Evolutionary conservation across 345 rosid genomes (phyloP), one percentile per base, ranked within the genome.

Genomic region (Adansonia digitata): DNA sequence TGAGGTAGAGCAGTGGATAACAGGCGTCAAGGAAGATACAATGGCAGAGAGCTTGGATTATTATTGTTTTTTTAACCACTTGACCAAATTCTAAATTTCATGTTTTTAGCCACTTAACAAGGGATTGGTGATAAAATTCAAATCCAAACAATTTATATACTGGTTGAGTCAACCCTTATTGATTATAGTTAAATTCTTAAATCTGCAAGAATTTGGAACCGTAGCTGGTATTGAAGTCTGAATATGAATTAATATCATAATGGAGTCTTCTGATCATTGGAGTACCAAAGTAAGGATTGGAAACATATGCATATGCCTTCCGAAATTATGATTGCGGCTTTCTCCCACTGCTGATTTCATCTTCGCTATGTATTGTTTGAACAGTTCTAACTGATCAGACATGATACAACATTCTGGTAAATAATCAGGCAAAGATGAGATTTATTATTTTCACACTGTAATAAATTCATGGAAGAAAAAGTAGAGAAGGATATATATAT

Each of bases 381-480:
- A 86, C 67, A 80, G 5, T 0, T 83, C 48, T n/a, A 87, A 2
- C 64, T 89, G 93, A 63, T 82, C 85, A 31, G 83, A 17, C 55
- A 87, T 40, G 91, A 75, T 46, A 84, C 2, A 5, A 74, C 89
- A 24, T 85, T 80, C 90, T 86, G 85, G 24, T n/a, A n/a, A n/a
- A n/a, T n/a, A n/a, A n/a, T n/a, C n/a, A n/a, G n/a, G 34, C 18
- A 69, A 3, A 18, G n/a, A 14, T 10, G 29, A 65, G 45, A 52
- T 15, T 7, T 35, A 20, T 24, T 56, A 12, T 15, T 29, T n/a
- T n/a, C n/a, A n/a, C n/a, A n/a, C n/a, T n/a, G n/a, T n/a, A n/a
- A n/a, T n/a, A n/a, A n/a, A n/a, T n/a, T n/a, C n/a, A n/a, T n/a
- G n/a, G n/a, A n/a, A n/a, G n/a, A n/a, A n/a, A n/a, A n/a, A n/a